Base-by-base conservation (phyloP, 805 yeast genomes). In the Lachancea quebecensis region DNA sequence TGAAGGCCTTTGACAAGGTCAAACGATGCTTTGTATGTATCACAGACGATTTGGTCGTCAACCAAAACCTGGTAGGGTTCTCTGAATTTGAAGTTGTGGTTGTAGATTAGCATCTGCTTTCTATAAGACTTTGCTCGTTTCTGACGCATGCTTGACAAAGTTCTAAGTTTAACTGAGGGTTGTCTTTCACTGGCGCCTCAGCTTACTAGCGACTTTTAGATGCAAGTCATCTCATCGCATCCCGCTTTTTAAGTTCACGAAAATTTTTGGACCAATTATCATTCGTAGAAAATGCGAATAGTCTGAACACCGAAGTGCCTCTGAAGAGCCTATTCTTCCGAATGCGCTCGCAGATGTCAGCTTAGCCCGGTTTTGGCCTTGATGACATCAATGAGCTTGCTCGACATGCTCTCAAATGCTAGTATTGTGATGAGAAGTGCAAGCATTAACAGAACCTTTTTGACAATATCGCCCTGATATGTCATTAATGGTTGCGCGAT, bases 51-150 rank as follows among this genome's bases (percentile, higher is more conserved):
- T 52, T 83, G 85, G 51, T 87, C 86, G 62, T 93, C 99, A 6
- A 90, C 82, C 15, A 91, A 64, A 21, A 88, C 83, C 68, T 93
- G 99, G 55, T 85, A 90, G 2, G 99, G 99, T 51, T 85, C 89
- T 62, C 96, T 78, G 72, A 93, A 93, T 57, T 85, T 85, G 75
- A 91, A 93, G 6, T 95, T 76, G 62, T 88, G 85, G 53, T 78
- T 75, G 56, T 88, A 84, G 45, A 86, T 82, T 53, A 82, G 78
- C 85, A 93, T 84, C 64, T 87, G 96, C 72, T 91, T 91, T 64
- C 91, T 81, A 67, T 93, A 93, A 1, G 93, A 74, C 66, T 91
- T 91, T 43, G 97, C 95, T 67, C 99, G 77, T 67, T 90, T 91
- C 69, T 91, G 96, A 74, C 95, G 88, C 99, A 91, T 91, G 31